Conservation (phyloP, 2,329 filamentous ascomycete genomes). For the Calonectria henricotiae region DNA sequence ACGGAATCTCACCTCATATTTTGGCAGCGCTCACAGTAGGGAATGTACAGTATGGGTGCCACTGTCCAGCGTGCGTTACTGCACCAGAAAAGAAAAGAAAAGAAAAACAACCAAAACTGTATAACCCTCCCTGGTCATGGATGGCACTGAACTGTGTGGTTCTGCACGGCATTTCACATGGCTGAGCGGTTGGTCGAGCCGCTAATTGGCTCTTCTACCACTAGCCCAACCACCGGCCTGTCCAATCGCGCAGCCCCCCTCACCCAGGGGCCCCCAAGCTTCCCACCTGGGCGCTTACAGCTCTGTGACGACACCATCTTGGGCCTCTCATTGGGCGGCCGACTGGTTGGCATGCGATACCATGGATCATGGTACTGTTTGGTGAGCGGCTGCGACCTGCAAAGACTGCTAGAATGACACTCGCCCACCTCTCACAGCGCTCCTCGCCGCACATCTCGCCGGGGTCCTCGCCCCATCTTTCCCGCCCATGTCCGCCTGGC, state of each 20-base stretch:
- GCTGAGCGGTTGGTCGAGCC: constrained; percentile 33
- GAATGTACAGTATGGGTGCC: background rate
- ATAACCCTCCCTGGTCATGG: constrained; percentile 36
- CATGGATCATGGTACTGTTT: constrained; percentile 34
- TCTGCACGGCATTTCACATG: constrained; percentile 46
- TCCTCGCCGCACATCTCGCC: constrained; percentile 27
- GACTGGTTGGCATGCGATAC: constrained; percentile 27
- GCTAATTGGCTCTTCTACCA: constrained; percentile 50
- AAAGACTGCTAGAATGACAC: constrained; percentile 26
- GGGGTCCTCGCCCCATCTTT: constrained; percentile 35
- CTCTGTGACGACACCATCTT: constrained; percentile 40
- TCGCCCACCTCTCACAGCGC: constrained; percentile 39
- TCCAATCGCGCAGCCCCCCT: constrained; percentile 52
- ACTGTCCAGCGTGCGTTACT: background rate
- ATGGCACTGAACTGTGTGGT: constrained; percentile 20
- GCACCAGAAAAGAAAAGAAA: constrained; percentile 20
- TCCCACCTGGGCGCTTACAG: constrained; percentile 56
- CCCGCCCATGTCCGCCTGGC: constrained; percentile 32
- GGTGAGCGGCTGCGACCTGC: constrained; percentile 32
- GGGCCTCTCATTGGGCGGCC: constrained; percentile 51
- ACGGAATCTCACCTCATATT: constrained; percentile 37
- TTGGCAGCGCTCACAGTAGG: constrained; percentile 38
- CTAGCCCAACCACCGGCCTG: constrained; percentile 39
- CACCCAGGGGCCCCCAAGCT: constrained; percentile 42
- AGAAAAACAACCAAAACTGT: background rate